Evolutionary conservation across 1,284 basidiomycete species (phyloP).

Genomic region (Stygiomarasmius scandens): DNA sequence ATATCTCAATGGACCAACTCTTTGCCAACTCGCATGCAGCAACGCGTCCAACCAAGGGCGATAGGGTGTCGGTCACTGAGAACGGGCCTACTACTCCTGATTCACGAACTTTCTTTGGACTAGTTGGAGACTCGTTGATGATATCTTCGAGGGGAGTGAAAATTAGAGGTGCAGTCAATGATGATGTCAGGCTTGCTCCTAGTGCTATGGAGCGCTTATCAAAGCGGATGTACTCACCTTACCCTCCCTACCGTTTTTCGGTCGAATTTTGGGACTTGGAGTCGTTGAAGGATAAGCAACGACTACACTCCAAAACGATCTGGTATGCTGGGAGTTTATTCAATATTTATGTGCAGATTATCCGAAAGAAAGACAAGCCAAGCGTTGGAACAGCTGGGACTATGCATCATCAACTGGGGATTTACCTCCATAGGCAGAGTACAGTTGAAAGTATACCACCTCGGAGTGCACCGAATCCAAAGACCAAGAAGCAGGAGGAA

Average conservation of each 20-base stretch:
- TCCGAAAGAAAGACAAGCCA: constrained; percentile 60
- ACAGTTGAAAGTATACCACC: constrained; percentile 68
- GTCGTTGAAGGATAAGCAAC: constrained; percentile 80
- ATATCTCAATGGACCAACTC: constrained; percentile 51
- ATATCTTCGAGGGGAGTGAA: constrained; percentile 47
- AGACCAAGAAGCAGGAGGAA: not conserved
- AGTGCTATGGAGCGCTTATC: not conserved
- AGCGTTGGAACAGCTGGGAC: not conserved
- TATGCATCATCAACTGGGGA: constrained; percentile 73
- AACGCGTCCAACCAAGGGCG: constrained; percentile 3
- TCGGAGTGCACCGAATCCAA: constrained; percentile 34
- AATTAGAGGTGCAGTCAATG: not conserved
- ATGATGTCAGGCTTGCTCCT: not conserved
- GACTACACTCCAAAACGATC: constrained; percentile 75
- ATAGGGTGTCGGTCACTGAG: constrained; percentile 18
- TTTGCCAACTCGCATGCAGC: constrained; percentile 39
- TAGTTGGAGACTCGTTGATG: constrained; percentile 50
- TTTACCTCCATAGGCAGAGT: constrained; percentile 89
- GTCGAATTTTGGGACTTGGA: constrained; percentile 93
- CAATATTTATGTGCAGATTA: constrained; percentile 88
- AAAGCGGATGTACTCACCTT: constrained; percentile 20
- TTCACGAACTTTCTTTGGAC: constrained; percentile 67
- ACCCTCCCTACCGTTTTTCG: constrained; percentile 80
- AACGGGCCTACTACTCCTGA: constrained; percentile 33
- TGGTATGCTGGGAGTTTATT: constrained; percentile 82